Conservation (phyloP, 75 land plant species). For the Ceratopteris richardii region DNA sequence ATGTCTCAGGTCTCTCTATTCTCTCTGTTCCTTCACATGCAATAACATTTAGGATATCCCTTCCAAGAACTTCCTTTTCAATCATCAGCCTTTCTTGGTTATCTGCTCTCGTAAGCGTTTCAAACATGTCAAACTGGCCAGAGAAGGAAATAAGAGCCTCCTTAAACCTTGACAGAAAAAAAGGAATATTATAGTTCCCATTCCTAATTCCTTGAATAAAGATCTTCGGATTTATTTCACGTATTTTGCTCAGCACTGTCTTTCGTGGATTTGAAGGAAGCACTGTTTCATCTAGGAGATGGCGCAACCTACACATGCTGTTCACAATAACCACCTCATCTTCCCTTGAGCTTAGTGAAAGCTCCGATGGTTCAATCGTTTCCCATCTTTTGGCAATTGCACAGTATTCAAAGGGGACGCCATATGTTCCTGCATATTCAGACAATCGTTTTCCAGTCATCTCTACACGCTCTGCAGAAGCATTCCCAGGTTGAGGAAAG, state of each 20-base stretch:
- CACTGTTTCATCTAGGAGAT: conserved; percentile 69
- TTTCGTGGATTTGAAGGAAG: conserved; percentile 52
- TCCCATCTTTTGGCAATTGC: conserved; percentile 81
- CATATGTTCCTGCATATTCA: conserved; percentile 41
- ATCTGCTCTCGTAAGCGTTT: conserved; percentile 36
- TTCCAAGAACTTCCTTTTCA: conserved; percentile 48
- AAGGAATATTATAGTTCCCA: conserved; percentile 63
- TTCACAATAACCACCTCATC: conserved; percentile 55
- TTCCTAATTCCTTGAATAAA: conserved; percentile 56
- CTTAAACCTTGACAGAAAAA: conserved; percentile 62
- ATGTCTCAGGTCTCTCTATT: conserved; percentile 78
- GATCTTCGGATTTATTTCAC: conserved; percentile 48
- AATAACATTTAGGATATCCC: conserved; percentile 60
- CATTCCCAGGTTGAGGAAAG: conserved; percentile 57
- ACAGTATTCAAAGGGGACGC: conserved; percentile 66
- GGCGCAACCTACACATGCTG: conserved; percentile 43
- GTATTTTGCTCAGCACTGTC: conserved; percentile 47
- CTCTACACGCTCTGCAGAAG: conserved; percentile 52
- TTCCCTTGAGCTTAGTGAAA: conserved; percentile 26
- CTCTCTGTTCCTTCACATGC: conserved; percentile 82
- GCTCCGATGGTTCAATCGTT: conserved; percentile 38
- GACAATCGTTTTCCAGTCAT: conserved; percentile 53
- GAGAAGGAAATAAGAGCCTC: conserved; percentile 65
- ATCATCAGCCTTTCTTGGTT: conserved; percentile 37
- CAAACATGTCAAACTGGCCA: conserved; percentile 57